These are phyloP conservation scores for Cystobasidium tubakii DNA, from an alignment of 768 basidiomycete genomes.

Conservation along the genomic window DNA sequence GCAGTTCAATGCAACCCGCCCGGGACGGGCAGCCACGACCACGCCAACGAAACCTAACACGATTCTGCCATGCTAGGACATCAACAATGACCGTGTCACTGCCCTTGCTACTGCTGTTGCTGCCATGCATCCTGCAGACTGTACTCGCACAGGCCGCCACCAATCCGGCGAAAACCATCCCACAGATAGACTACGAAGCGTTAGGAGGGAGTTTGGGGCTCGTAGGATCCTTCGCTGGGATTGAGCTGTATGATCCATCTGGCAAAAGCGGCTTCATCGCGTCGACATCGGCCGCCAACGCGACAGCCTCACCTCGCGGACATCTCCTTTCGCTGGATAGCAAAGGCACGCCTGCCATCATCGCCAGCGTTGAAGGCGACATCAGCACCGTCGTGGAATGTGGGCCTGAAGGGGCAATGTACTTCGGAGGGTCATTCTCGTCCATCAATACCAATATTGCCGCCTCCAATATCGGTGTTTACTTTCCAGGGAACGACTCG, in stretches of 20 bases:
- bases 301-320: conserved; percentile 45
- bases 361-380: conserved; percentile 58
- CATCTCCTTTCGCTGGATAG: conserved; percentile 61
- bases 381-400: conserved; percentile 64
- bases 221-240: conserved; percentile 78
- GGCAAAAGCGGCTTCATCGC: conserved; percentile 52
- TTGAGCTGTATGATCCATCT: conserved; percentile 68
- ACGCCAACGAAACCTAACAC: neutral
- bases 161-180: conserved; percentile 3
- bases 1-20: neutral
- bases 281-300: conserved; percentile 57
- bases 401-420: conserved; percentile 53
- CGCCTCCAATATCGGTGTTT: conserved; percentile 70
- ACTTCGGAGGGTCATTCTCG: conserved; percentile 76
- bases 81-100: neutral
- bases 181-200: conserved; percentile 60
- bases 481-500: conserved; percentile 57
- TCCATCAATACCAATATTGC: conserved; percentile 58
- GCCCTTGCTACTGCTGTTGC: neutral
- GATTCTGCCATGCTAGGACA: neutral
- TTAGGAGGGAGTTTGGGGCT: conserved; percentile 83
- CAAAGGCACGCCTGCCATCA: conserved; percentile 66
- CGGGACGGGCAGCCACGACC: neutral
- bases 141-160: conserved; percentile 18
- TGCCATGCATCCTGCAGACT: neutral